These are phyloP conservation scores for Atalantia buxifolia DNA, from an alignment of 345 rosid genomes.

Conservation along the genomic window DNA sequence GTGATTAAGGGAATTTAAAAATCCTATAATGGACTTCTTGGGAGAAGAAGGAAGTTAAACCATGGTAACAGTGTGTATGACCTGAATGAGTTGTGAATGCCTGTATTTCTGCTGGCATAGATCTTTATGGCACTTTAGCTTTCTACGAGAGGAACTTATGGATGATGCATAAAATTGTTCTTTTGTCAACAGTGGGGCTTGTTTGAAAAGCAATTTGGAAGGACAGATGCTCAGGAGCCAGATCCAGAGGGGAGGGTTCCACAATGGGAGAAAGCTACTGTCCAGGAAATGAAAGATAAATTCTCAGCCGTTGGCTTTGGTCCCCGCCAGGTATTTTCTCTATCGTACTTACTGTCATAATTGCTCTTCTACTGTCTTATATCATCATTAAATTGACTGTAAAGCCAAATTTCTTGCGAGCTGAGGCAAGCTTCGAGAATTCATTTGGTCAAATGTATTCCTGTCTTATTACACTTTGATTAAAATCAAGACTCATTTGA, in stretches of 20 bases:
- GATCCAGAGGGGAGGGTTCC: slow-evolving; percentile 92
- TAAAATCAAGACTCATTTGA: not conserved
- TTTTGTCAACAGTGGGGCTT: slow-evolving; percentile 67
- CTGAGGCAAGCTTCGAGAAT: not conserved
- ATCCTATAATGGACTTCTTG: not conserved
- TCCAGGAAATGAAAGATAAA: slow-evolving; percentile 91
- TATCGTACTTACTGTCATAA: not conserved
- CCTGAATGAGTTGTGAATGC: not conserved
- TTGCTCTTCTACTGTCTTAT: not conserved
- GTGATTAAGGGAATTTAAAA: not conserved
- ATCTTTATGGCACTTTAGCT: not conserved
- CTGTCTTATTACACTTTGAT: not conserved
- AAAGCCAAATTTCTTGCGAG: not conserved
- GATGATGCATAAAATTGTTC: slow-evolving; percentile 1
- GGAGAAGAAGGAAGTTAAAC: not conserved
- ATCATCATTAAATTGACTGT: not conserved
- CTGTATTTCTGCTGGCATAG: not conserved
- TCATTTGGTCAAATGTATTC: not conserved
- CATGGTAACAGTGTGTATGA: too few species aligned
- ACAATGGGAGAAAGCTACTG: slow-evolving; percentile 70
- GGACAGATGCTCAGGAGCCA: slow-evolving; percentile 61
- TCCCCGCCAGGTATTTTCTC: slow-evolving; percentile 77
- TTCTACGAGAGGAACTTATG: not conserved
- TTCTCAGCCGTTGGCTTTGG: slow-evolving; percentile 75
- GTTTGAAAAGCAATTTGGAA: slow-evolving; percentile 82